A percentile compares a stretch with the other conserved stretches of the same genome.
Evolutionary conservation across 495 filamentous ascomycete genomes (phyloP).

Genomic region (Tuber brumale): DNA sequence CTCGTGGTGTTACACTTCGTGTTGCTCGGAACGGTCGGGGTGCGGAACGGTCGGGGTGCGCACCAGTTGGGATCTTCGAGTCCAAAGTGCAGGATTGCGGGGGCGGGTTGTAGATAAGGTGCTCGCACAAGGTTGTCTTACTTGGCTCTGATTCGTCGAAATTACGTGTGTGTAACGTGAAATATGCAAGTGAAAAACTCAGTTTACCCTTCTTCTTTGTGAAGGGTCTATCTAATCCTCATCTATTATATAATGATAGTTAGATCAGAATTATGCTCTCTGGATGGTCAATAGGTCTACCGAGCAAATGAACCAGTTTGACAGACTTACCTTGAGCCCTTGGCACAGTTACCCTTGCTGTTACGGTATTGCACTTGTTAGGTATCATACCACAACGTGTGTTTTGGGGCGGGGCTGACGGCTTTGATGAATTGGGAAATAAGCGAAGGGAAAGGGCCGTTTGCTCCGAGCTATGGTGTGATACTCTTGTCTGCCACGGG

Average conservation of each 20-base stretch:
- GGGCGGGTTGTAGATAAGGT: neutral
- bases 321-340: neutral
- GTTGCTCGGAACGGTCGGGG: neutral
- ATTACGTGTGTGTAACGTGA: too few relatives aligned
- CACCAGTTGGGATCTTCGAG: neutral
- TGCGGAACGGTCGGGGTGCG: neutral
- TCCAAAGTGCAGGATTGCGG: neutral
- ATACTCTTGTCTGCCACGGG: neutral
- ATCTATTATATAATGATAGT: neutral
- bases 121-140: neutral
- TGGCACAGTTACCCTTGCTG: neutral
- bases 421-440: neutral
- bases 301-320: neutral
- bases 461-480: neutral
- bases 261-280: neutral
- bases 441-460: neutral
- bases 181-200: neutral
- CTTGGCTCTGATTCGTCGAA: neutral
- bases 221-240: neutral
- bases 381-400: neutral
- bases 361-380: neutral
- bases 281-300: neutral
- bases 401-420: neutral
- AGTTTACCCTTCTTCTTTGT: neutral
- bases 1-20: neutral